phyloP scores from a whole-genome alignment of 768 basidiomycete genomes.

The Cystobasidiopsis lactophilus region DNA sequence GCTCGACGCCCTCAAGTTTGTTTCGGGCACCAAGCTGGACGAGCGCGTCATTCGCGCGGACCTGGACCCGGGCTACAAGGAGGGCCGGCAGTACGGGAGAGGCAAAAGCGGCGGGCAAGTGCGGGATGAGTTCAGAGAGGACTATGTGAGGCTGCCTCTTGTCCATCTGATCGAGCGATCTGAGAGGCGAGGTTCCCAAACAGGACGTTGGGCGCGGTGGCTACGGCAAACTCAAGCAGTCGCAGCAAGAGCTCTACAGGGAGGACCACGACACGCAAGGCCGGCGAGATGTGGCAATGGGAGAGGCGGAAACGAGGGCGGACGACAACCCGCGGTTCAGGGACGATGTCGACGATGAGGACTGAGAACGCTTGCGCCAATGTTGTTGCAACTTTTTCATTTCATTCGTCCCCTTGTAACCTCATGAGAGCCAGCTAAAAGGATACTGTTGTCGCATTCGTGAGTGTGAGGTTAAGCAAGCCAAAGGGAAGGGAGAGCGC shows the following conservation, averaged over 20 bases:
- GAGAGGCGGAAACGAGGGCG: not conserved
- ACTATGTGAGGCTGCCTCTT: too few relatives aligned
- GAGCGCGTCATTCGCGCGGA: slow-evolving; percentile 97
- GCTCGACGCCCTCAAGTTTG: slow-evolving; percentile 70
- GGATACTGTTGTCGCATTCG: too few relatives aligned
- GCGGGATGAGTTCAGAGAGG: slow-evolving; percentile 82
- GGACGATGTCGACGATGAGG: slow-evolving; percentile 7
- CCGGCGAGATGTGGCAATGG: not conserved
- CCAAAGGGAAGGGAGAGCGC: too few relatives aligned
- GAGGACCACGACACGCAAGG: not conserved
- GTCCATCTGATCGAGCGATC: slow-evolving; percentile 82
- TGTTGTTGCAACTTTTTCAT: too few relatives aligned
- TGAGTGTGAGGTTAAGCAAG: too few relatives aligned
- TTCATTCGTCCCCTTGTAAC: too few relatives aligned
- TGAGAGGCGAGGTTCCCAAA: slow-evolving; percentile 41
- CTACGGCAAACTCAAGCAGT: not conserved
- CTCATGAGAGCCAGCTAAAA: too few relatives aligned
- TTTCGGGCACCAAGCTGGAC: slow-evolving; percentile 95
- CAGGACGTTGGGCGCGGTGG: not conserved
- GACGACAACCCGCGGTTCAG: slow-evolving; percentile 8
- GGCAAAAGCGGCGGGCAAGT: slow-evolving; percentile 93
- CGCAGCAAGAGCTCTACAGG: not conserved
- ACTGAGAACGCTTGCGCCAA: too few relatives aligned
- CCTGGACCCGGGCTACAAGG: slow-evolving; percentile 84
- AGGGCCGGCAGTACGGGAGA: slow-evolving; percentile 88